Base-by-base conservation (phyloP, 371 early-diverging fungal species). In the Funneliformis caledonium region DNA sequence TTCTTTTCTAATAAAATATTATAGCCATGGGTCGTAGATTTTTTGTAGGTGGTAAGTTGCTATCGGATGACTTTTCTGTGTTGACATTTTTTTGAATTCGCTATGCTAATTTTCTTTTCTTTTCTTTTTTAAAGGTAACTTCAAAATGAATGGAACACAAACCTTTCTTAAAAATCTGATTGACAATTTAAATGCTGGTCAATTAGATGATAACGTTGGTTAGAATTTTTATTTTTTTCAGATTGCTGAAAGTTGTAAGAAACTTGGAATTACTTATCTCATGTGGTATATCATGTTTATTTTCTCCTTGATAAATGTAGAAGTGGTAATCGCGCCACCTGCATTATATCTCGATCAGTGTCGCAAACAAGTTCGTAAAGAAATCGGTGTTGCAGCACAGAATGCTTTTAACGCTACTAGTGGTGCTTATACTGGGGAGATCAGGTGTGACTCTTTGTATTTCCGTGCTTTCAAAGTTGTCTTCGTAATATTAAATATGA, bases 381-480 rank as follows among this genome's bases (percentile, higher is more conserved):
- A 94, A 61, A 93, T 98, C 84, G 94, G 91, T 82, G 97, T 99
- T 69, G 93, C 98, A 79, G 98, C 98, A 80, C 99, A 99, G 89
- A 98, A 99, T 93, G 90, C 96, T 82, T 96, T 95, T 88, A 83
- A 84, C 85, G 93, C 94, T 88, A 81, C 91, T 79, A 93, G 91
- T 84, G 99, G 99, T 78, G 98, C 99, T 72, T 99, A 90, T 92
- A 99, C 99, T 76, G 99, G 99, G 82, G 99, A 99, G 88, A 92
- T 97, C 88, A 94, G 92, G 95, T 93, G 87, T 64, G n/a, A 6
- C 65, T 4, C 45, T 61, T 68, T 6, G 9, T 2, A 9, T 22
- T 12, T 70, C 1, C 9, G 12, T 50, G 3, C 19, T 1, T 70
- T 26, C n/a, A 31, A 16, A n/a, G 14, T 83, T 33, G 37, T 62